A percentile compares a stretch with the other conserved stretches of the same genome.
Conservation (phyloP, 345 rosid genomes). For the Mercurialis annua region DNA sequence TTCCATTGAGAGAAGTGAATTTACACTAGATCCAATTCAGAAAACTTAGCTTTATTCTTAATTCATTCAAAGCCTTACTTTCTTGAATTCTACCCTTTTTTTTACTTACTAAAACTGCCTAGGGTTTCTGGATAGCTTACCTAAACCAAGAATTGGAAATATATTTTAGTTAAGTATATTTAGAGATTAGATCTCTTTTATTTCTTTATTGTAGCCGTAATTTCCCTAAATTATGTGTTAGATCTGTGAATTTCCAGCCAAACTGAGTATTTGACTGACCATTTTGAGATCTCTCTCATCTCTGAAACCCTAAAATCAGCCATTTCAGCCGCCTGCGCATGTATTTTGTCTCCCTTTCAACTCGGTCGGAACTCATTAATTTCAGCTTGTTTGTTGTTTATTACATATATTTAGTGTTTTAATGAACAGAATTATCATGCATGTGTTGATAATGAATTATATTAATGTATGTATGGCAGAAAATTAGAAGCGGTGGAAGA, state of each 20-base stretch:
- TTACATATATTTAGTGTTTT: not conserved
- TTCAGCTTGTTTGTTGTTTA: not conserved
- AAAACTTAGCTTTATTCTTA: not conserved
- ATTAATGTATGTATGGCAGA: not conserved
- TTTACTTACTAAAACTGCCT: constrained; percentile 13
- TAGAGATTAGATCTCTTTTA: too few species aligned
- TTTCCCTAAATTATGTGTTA: not conserved
- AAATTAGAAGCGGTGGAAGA: constrained; percentile 12
- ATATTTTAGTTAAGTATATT: too few species aligned
- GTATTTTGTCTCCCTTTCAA: not conserved
- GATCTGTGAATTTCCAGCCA: constrained; percentile 20
- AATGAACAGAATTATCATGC: not conserved
- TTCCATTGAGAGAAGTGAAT: constrained; percentile 50
- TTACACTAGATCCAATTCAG: constrained; percentile 76
- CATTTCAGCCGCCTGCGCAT: constrained; percentile 4
- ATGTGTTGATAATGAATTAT: too few species aligned
- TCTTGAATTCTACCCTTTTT: constrained; percentile 1
- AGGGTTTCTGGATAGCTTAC: constrained; percentile 1
- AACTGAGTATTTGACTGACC: too few species aligned
- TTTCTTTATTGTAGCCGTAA: too few species aligned
- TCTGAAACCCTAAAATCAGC: constrained; percentile 20
- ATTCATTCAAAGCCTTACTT: constrained; percentile 4
- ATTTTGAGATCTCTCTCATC: not conserved
- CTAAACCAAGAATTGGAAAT: too few species aligned
- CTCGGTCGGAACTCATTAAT: too few species aligned